Evolutionary conservation across 2,329 filamentous ascomycete species (phyloP), one percentile per base, ranked within the genome.

Genomic region (Ciborinia camelliae): DNA sequence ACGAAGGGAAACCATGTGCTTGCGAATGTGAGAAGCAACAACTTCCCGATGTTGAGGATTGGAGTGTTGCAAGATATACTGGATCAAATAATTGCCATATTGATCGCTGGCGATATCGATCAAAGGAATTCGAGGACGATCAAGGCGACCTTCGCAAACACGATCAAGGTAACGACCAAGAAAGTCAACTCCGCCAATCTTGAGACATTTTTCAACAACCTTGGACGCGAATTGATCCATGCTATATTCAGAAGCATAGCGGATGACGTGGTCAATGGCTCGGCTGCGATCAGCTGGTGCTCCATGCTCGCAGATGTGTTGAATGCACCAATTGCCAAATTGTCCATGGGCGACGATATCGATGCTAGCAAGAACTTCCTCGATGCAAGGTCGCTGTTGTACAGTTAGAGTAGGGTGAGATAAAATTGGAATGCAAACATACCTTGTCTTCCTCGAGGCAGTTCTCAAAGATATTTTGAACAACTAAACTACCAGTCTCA

Each of bases 401-500:
- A 57, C 60, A 69, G 39, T 74, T 68, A 75, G 70, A 32, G 30
- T 51, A 61, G 52, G 20, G 4, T 7, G 20, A 41, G 37, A 39
- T 45, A 20, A 43, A 67, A 14, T 39, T 15, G 30, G 26, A 15
- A 9, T 41, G 12, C 51, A 39, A 54, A 74, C 81, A 69, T 81
- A 94, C 92, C 87, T 99, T 99, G 80, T 99, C 95, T 73, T 98
- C 94, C 75, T 99, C 96, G 37, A 98, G 85, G 74, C 95, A 99
- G 74, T 99, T 99, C 80, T 99, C 95, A 76, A 99, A 99, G 75
- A 99, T 99, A 77, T 99, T 99, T 78, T 99, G 95, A 57, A 99
- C 96, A 53, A 99, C 95, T 72, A 99, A 83, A 76, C 95, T 99
- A 67, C 95, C 95, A 14, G 96, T 99, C 81, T 99, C 95, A 43